phyloP scores from a whole-genome alignment of 148 eudicot species.

The Silene latifolia region DNA sequence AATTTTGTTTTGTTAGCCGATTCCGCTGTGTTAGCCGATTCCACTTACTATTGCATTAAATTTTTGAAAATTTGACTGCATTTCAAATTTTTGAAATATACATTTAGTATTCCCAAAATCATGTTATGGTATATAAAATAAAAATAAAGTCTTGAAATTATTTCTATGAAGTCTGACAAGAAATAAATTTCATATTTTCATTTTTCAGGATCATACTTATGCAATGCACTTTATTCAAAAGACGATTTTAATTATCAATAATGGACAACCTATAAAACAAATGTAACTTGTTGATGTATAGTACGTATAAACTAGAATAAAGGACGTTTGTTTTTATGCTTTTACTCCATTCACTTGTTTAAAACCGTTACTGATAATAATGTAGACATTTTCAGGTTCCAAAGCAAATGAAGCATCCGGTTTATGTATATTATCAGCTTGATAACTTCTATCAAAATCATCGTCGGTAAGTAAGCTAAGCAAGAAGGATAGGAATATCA shows the following conservation, averaged over 20 bases:
- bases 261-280: background rate
- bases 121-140: background rate
- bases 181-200: background rate
- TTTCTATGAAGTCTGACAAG: background rate
- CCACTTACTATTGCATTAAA: background rate
- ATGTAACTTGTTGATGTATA: background rate
- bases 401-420: constrained; percentile 67
- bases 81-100: background rate
- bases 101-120: background rate
- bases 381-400: constrained; percentile 52
- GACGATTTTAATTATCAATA: background rate
- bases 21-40: too few species aligned
- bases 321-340: background rate
- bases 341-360: too few species aligned
- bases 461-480: constrained; percentile 40
- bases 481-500: background rate
- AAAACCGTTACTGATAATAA: background rate
- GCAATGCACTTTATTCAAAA: background rate
- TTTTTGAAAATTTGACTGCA: background rate
- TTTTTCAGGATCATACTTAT: background rate
- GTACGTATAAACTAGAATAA: background rate
- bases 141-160: constrained; percentile 3
- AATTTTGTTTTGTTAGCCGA: too few species aligned
- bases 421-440: constrained; percentile 68
- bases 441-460: constrained; percentile 62